Percentiles rank a stretch among this genome's conserved stretches.
Conservation (phyloP, 352 stramenopile species). For the Lagenidium sp. region DNA sequence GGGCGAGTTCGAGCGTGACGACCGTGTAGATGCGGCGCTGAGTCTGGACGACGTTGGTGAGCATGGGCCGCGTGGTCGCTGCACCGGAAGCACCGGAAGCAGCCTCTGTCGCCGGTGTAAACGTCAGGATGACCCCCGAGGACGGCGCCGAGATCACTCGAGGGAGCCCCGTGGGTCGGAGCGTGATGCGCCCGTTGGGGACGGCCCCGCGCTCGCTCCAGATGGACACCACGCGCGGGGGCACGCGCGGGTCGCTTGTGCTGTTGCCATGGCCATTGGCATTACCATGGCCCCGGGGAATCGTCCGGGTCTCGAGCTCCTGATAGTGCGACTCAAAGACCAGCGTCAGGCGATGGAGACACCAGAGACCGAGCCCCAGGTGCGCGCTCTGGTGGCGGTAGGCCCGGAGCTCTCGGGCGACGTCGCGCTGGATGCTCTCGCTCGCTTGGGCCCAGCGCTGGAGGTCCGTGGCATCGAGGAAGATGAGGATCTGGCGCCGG, state of each 20-base stretch:
- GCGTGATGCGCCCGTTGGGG: constrained; percentile 3
- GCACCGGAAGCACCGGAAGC: neutral
- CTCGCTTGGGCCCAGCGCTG: constrained; percentile 13
- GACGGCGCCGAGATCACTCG: neutral
- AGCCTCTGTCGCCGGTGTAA: too few species aligned
- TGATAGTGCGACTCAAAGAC: constrained; percentile 43
- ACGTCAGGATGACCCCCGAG: too few species aligned
- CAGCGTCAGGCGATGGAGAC: constrained; percentile 15
- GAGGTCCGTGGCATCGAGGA: constrained; percentile 18
- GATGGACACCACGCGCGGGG: constrained; percentile 35
- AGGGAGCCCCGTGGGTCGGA: constrained; percentile 6
- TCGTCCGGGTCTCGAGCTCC: constrained; percentile 33
- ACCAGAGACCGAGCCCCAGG: constrained; percentile 30
- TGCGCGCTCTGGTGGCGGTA: constrained; percentile 15
- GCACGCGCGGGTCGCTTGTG: constrained; percentile 37
- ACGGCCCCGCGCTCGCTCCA: constrained; percentile 52
- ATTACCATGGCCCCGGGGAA: too few species aligned
- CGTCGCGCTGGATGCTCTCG: constrained; percentile 6
- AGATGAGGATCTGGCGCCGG: constrained; percentile 19
- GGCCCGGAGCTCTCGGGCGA: constrained; percentile 12
- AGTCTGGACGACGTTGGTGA: constrained; percentile 42
- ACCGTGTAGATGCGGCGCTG: constrained; percentile 50
- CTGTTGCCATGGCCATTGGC: too few species aligned
- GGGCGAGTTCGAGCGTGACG: constrained; percentile 25
- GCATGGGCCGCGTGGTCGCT: constrained; percentile 28